Conservation (phyloP, 2,329 filamentous ascomycete species). For the Gnomoniopsis sp. region DNA sequence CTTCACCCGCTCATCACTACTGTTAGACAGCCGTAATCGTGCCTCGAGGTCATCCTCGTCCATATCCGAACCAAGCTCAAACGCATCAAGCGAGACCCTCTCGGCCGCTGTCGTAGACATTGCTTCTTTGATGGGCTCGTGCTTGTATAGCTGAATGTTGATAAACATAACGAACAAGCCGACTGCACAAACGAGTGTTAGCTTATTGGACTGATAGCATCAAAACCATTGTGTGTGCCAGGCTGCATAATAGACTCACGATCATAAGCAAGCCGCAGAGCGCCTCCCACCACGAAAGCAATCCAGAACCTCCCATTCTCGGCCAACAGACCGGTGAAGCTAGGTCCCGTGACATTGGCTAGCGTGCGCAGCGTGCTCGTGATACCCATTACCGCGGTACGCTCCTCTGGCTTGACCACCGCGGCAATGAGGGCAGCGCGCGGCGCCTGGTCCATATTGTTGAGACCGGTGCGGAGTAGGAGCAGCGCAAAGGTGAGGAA, state of each 20-base stretch:
- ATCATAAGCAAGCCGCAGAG: slow-evolving; percentile 53
- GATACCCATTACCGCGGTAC: slow-evolving; percentile 69
- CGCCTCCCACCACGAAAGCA: slow-evolving; percentile 57
- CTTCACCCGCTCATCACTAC: slow-evolving; percentile 2
- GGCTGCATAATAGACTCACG: not conserved
- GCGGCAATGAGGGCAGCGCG: slow-evolving; percentile 64
- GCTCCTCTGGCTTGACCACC: slow-evolving; percentile 60
- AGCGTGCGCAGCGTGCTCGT: slow-evolving; percentile 59
- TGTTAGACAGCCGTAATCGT: slow-evolving; percentile 11
- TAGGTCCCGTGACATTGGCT: slow-evolving; percentile 52
- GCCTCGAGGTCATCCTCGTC: slow-evolving; percentile 2
- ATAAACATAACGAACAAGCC: slow-evolving; percentile 58
- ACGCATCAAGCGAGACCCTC: slow-evolving; percentile 12
- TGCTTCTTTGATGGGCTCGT: slow-evolving; percentile 31
- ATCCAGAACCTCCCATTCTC: slow-evolving; percentile 54
- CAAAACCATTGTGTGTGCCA: not conserved
- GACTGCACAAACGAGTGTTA: slow-evolving; percentile 24
- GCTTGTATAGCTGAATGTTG: slow-evolving; percentile 50
- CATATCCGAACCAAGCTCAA: slow-evolving; percentile 2
- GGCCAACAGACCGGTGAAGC: slow-evolving; percentile 53
- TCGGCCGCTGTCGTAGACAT: not conserved
- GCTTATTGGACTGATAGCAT: too few species aligned
- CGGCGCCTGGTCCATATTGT: slow-evolving; percentile 68
- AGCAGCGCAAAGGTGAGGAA: slow-evolving; percentile 52
- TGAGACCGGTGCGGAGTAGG: slow-evolving; percentile 57